These are phyloP conservation scores for Parasarocladium wereldwijsianum DNA, from an alignment of 2,329 filamentous ascomycete genomes.

Conservation along the genomic window DNA sequence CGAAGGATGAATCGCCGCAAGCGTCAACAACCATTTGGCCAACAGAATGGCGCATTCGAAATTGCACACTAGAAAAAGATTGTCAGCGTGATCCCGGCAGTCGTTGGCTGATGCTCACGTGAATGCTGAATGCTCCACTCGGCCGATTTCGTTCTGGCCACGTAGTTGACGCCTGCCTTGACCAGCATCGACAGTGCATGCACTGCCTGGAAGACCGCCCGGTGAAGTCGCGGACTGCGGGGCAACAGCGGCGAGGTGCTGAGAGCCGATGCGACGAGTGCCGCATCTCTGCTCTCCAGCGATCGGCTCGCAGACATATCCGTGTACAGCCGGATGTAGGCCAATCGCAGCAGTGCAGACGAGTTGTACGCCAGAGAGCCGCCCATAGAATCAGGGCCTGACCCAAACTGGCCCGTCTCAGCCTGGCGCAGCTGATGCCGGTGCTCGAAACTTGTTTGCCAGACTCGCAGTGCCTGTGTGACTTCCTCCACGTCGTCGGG, in stretches of 20 bases:
- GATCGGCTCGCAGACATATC: conserved; percentile 48
- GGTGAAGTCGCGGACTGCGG: conserved; percentile 43
- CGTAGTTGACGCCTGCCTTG: conserved; percentile 47
- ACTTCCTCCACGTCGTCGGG: conserved; percentile 42
- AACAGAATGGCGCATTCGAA: conserved; percentile 47
- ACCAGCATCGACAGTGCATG: conserved; percentile 55
- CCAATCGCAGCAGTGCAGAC: conserved; percentile 42
- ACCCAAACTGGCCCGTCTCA: conserved; percentile 28
- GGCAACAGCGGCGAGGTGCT: conserved; percentile 41
- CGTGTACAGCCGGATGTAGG: conserved; percentile 51
- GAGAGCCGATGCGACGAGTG: conserved; percentile 45
- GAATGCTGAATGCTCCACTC: conserved; percentile 52
- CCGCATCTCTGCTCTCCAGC: conserved; percentile 50
- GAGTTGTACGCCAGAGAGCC: conserved; percentile 54
- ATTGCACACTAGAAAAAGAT: conserved; percentile 37
- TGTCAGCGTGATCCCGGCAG: too few relatives aligned
- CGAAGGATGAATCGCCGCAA: conserved; percentile 33
- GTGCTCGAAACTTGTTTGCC: conserved; percentile 44
- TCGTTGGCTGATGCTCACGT: conserved; percentile 24
- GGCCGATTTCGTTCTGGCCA: conserved; percentile 43
- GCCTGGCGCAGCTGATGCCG: conserved; percentile 34
- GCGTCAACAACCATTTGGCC: conserved; percentile 44
- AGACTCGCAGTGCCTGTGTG: conserved; percentile 37
- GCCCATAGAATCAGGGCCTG: conserved; percentile 33
- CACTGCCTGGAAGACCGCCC: conserved; percentile 52